Base-by-base conservation (phyloP, 345 rosid genomes). In the Gossypium ekmanianum region DNA sequence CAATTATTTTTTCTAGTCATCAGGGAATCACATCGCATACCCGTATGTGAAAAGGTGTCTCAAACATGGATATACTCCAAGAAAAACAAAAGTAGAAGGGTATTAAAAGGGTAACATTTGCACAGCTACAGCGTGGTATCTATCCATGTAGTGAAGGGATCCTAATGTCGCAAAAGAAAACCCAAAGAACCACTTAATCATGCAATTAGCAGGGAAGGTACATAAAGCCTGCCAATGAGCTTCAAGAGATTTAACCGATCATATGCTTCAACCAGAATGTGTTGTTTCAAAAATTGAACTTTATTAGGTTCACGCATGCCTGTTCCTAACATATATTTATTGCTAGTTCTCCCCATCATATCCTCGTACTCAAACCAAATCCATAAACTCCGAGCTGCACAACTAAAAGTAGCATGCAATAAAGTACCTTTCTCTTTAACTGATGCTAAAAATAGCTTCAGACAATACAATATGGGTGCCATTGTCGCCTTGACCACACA, bases 381-480 rank as follows among this genome's bases (percentile, higher is more conserved):
- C 74, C 76, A 82, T 26, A 77, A 76, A n/a, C 74, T 72, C 74
- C 69, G 65, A 61, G 65, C 78, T 56, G 59, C 55, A 72, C 41
- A 34, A 66, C 73, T 24, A 76, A 29, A 73, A 74, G 68, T 52
- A 70, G 39, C 57, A 71, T 68, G 75, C 59, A 61, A 70, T 44
- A 75, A 75, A 61, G 75, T 69, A 81, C 61, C 75, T 75, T 81
- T 78, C 70, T 48, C 34, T 29, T 61, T 18, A 52, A 80, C 54
- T 72, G 75, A 75, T 83, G 78, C 87, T 75, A 78, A 73, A 79
- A 73, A 80, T 81, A 80, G 79, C 59, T 52, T 6, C 65, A 74
- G 67, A 78, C 74, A 55, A 66, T 70, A 78, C 58, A 52, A 75
- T 65, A 75, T 77, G 55, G 70, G 74, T 57, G 44, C 12, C 45